Base-by-base conservation (phyloP, 768 basidiomycete species). In the Phanerochaete carnosa region DNA sequence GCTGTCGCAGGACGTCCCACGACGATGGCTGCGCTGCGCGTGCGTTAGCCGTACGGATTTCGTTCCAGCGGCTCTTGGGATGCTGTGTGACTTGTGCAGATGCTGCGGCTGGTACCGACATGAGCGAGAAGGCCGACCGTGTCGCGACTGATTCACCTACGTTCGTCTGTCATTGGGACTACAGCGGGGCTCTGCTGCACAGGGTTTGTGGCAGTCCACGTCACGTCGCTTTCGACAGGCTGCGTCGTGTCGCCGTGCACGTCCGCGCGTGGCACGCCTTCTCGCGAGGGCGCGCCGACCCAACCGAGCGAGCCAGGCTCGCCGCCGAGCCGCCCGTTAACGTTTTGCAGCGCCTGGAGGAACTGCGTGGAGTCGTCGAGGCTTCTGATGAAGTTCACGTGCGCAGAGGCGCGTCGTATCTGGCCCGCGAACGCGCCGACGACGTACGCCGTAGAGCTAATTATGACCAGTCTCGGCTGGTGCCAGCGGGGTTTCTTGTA, bases 1-100 rank as follows among this genome's bases (percentile, higher is more conserved):
- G 77, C 68, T 88, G 85, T 32, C 89, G 83, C 23, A 91, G 75
- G 26, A 74, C 70, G 65, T 90, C 89, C 89, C 89, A 90, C 3
- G 86, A 77, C 22, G 89, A 89, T 3, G 69, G 70, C 43, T 70
- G 67, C 37, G 71, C 77, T 16, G 72, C 74, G 22, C 75, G 71
- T 16, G 74, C 75, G 61, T 87, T 87, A 32, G 75, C 80, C 46
- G 76, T 74, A 57, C 88, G 84, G 50, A 91, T 85, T 62, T 86
- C 80, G 33, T 88, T 86, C 89, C 89, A 91, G 61, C 76, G 82
- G 55, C 73, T 81, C 39, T 43, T 43, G 11, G 39, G 11, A 19
- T 43, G 39, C 39, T 7, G 8, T 19, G 39, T 19, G 39, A 43
- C 39, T 19, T 43, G 39, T 19, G 39, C 33, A 13, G 7, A 6